Percentiles rank a stretch among this genome's conserved stretches.
These are phyloP conservation scores for Trametes maxima DNA, from an alignment of 768 basidiomycete genomes.

Conservation along the genomic window DNA sequence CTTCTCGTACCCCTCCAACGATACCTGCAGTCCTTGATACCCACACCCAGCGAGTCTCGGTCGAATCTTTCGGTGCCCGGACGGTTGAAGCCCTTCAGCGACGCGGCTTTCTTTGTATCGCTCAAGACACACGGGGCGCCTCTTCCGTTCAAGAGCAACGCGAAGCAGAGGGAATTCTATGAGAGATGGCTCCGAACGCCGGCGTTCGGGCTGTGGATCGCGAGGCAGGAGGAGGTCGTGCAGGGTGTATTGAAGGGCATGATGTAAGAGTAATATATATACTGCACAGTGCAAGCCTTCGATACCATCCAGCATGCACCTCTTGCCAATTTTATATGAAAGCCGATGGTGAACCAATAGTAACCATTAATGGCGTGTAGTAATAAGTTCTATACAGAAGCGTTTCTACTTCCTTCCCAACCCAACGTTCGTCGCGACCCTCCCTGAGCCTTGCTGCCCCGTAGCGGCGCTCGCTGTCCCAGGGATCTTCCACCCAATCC, in stretches of 20 bases:
- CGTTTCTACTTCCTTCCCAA: constrained; percentile 15
- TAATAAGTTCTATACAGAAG: neutral
- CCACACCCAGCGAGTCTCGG: constrained; percentile 55
- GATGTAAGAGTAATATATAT: neutral
- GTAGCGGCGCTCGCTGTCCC: constrained; percentile 24
- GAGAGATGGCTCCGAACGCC: constrained; percentile 75
- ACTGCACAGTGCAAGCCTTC: neutral
- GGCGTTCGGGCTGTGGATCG: constrained; percentile 80
- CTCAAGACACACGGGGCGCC: constrained; percentile 70
- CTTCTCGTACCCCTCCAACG: constrained; percentile 88
- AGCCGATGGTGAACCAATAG: neutral
- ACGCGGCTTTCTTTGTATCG: constrained; percentile 68
- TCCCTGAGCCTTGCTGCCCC: constrained; percentile 15
- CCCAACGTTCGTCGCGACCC: constrained; percentile 14
- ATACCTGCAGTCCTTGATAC: constrained; percentile 88
- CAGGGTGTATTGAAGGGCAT: constrained; percentile 48
- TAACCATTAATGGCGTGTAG: constrained; percentile 9
- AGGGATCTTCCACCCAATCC: constrained; percentile 46
- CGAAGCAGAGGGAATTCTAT: constrained; percentile 73
- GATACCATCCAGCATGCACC: too few species aligned
- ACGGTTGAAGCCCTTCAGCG: constrained; percentile 70
- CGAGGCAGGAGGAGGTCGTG: constrained; percentile 73
- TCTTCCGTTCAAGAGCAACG: constrained; percentile 71
- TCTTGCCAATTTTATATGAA: neutral
- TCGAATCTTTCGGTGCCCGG: constrained; percentile 13